These are phyloP conservation scores for Colletotrichum endophyticum DNA, from an alignment of 2,329 filamentous ascomycete species.

Conservation along the genomic window DNA sequence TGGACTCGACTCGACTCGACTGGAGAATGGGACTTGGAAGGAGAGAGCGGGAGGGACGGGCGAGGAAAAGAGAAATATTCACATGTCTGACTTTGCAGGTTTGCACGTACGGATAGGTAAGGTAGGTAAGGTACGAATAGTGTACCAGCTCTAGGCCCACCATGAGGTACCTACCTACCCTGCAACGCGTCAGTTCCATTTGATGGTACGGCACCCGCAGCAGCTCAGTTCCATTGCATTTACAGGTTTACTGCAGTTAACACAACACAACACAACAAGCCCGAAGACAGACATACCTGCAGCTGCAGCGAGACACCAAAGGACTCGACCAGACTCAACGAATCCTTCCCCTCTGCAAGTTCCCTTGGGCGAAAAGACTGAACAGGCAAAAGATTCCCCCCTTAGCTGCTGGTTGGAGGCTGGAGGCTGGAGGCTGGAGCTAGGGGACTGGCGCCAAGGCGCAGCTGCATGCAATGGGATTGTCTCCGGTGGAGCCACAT, in stretches of 20 bases:
- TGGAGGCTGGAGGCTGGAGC: not conserved
- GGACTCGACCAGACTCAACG: not conserved
- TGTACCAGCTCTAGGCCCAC: not conserved
- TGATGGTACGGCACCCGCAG: not conserved
- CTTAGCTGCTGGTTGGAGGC: not conserved
- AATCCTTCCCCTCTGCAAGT: not conserved
- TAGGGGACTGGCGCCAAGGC: not conserved
- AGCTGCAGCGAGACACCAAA: not conserved
- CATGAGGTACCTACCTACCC: not conserved
- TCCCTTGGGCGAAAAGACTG: not conserved
- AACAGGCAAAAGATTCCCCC: not conserved
- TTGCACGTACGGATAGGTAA: not conserved
- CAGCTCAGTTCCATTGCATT: not conserved
- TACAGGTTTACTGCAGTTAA: not conserved
- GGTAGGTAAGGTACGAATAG: not conserved
- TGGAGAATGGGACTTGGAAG: not conserved
- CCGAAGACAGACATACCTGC: not conserved
- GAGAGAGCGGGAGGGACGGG: not conserved
- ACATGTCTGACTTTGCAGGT: slow-evolving; percentile 3
- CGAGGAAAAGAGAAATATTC: slow-evolving; percentile 4
- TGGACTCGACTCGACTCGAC: not conserved
- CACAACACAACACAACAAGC: not conserved
- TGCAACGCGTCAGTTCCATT: not conserved
- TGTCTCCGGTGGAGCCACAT: slow-evolving; percentile 18
- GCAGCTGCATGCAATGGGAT: slow-evolving; percentile 3